Percentiles rank a stretch among this genome's conserved stretches.
Conservation (phyloP, 2,329 filamentous ascomycete species). For the Fusarium nematophilum region DNA sequence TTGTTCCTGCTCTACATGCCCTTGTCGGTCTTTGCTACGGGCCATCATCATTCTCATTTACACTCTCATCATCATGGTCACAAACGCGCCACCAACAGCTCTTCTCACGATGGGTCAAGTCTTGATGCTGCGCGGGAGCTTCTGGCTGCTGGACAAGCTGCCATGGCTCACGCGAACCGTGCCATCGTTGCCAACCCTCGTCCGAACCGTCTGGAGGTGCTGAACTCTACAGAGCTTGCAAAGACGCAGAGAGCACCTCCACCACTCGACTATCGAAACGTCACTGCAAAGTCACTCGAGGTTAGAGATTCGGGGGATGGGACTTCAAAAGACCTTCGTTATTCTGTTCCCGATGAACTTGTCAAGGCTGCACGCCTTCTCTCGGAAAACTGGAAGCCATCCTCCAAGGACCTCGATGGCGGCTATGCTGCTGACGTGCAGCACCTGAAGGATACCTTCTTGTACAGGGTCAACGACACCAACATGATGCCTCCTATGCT, state of each 20-base stretch:
- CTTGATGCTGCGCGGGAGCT: slow-evolving; percentile 4
- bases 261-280: slow-evolving; percentile 10
- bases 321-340: not conserved
- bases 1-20: slow-evolving; percentile 9
- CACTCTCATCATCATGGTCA: slow-evolving; percentile 4
- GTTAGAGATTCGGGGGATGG: slow-evolving; percentile 1
- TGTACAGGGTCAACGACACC: slow-evolving; percentile 6
- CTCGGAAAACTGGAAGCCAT: slow-evolving; percentile 9
- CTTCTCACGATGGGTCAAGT: slow-evolving; percentile 4
- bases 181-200: slow-evolving; percentile 14
- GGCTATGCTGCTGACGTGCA: slow-evolving; percentile 8
- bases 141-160: slow-evolving; percentile 9
- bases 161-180: slow-evolving; percentile 11
- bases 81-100: slow-evolving; percentile 8
- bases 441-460: slow-evolving; percentile 3
- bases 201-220: slow-evolving; percentile 10
- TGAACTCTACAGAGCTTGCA: slow-evolving; percentile 12
- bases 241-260: slow-evolving; percentile 13
- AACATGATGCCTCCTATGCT: slow-evolving; percentile 25
- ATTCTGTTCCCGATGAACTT: slow-evolving; percentile 17
- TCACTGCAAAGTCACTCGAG: slow-evolving; percentile 6
- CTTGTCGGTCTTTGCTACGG: slow-evolving; percentile 5
- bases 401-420: slow-evolving; percentile 2
- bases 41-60: slow-evolving; percentile 10
- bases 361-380: slow-evolving; percentile 17